phyloP scores from a whole-genome alignment of 192 early-diverging fungal genomes.

The Glomus cerebriforme region DNA sequence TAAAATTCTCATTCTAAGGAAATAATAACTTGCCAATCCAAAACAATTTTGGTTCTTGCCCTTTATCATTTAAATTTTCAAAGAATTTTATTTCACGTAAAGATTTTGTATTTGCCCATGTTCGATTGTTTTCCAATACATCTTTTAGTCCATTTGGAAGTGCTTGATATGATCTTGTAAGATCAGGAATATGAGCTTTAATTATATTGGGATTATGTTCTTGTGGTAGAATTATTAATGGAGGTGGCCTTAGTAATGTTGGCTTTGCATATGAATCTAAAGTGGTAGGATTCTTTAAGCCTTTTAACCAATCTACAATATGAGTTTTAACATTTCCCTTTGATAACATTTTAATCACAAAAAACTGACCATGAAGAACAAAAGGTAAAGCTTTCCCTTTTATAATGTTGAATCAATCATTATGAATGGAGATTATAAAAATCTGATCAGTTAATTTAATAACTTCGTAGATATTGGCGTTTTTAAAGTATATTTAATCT shows the following conservation, averaged over 20 bases:
- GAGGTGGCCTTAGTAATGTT: neutral
- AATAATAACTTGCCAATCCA: conserved; percentile 68
- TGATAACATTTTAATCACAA: neutral
- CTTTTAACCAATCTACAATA: conserved; percentile 7
- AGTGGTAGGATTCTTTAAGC: neutral
- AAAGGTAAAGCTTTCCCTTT: too few relatives aligned
- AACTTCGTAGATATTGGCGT: too few relatives aligned
- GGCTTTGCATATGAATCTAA: neutral
- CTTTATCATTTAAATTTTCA: conserved; percentile 57
- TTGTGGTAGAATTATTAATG: neutral
- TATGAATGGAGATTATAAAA: too few relatives aligned
- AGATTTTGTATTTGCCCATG: conserved; percentile 63
- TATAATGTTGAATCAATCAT: too few relatives aligned
- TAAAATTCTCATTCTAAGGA: neutral
- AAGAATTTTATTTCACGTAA: conserved; percentile 72
- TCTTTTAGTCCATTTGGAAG: neutral
- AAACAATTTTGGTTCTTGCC: conserved; percentile 83
- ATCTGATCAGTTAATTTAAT: too few relatives aligned
- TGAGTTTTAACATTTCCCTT: neutral
- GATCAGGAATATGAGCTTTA: neutral
- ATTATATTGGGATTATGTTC: neutral
- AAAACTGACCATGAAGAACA: too few relatives aligned
- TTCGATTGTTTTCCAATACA: conserved; percentile 60
- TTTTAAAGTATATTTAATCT: too few relatives aligned
- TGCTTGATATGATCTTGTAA: neutral